Evolutionary conservation across 495 filamentous ascomycete species (phyloP), one percentile per base, ranked within the genome.

Genomic region (Daldinia decipiens): DNA sequence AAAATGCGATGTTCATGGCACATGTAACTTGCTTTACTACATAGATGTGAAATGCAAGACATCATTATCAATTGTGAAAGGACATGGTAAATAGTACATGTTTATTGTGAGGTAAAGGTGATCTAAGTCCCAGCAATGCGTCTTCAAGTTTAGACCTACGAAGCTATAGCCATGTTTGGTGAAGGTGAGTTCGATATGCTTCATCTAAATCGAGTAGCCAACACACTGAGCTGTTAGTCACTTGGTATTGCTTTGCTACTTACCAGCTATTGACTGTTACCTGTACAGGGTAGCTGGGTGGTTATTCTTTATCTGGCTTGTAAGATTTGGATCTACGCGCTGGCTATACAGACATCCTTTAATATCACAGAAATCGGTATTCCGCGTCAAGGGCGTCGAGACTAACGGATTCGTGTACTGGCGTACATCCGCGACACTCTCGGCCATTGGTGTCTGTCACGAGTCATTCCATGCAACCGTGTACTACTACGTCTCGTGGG

Each of bases 1-100:
- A 63, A 61, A 67, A 66, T 59, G 56, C 40, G 53, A 71, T 51
- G 57, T 24, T 19, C 38, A 59, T 52, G 62, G 27, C 56, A 59
- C 38, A 36, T 38, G 45, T 9, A 43, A 27, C 34, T 58, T 12
- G 53, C 9, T 53, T 31, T 53, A 26, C 50, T 53, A 53, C 24
- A 53, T 31, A n/a, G 15, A 53, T 53, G 50, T 53, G 50, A 53
- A 53, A 27, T 53, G 50, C 15, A 17, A 51, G 19, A 53, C 31
- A 9, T n/a, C 1, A 53, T 47, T 47, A 47, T 12, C 19, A 24
- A 47, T 47, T 47, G 3, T 47, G 1, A 19, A 47, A 47, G 24
- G 8, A 4, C 4, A 47, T 24, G 0, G 19, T 21, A 4, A 12
- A 24, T 3, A 24, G 1, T 21, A 7, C 3, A 21, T 34, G 13